These are phyloP conservation scores for Geotrichum citri-aurantii DNA, from an alignment of 1,139 yeast genomes.

Conservation along the genomic window DNA sequence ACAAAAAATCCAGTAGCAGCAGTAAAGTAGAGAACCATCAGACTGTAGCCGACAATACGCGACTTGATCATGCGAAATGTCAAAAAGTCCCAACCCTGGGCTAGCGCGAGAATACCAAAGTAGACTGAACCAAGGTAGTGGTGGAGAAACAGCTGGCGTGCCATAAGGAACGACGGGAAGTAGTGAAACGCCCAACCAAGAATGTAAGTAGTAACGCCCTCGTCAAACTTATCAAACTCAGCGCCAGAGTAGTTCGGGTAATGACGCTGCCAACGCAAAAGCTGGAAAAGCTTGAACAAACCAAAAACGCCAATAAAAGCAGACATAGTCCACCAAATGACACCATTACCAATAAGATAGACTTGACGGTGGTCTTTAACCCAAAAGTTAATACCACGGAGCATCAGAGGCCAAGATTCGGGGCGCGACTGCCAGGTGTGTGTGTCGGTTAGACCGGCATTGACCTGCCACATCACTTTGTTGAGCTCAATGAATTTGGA, in stretches of 20 bases:
- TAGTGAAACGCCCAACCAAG: constrained; percentile 84
- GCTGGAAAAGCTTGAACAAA: constrained; percentile 47
- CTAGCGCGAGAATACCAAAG: constrained; percentile 79
- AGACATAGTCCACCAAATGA: constrained; percentile 81
- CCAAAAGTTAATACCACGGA: constrained; percentile 96
- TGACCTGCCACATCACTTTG: constrained; percentile 85
- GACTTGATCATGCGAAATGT: constrained; percentile 38
- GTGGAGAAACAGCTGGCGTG: constrained; percentile 86
- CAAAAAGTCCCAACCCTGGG: constrained; percentile 71
- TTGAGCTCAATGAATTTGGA: constrained; percentile 74
- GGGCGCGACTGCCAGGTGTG: constrained; percentile 91
- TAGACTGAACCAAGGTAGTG: constrained; percentile 89
- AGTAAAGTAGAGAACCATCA: constrained; percentile 47
- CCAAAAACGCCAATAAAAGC: constrained; percentile 51
- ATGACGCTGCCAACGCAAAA: constrained; percentile 69
- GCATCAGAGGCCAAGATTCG: constrained; percentile 77
- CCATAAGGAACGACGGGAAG: constrained; percentile 87
- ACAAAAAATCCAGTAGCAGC: constrained; percentile 52
- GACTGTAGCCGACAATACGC: constrained; percentile 40
- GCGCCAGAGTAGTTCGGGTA: constrained; percentile 41
- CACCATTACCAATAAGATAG: constrained; percentile 84
- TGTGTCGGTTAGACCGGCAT: constrained; percentile 74
- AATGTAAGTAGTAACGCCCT: constrained; percentile 60
- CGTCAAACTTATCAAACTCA: constrained; percentile 63
- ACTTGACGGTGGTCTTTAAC: constrained; percentile 67